Conservation (phyloP, 495 filamentous ascomycete genomes). For the Talaromyces proteolyticus region DNA sequence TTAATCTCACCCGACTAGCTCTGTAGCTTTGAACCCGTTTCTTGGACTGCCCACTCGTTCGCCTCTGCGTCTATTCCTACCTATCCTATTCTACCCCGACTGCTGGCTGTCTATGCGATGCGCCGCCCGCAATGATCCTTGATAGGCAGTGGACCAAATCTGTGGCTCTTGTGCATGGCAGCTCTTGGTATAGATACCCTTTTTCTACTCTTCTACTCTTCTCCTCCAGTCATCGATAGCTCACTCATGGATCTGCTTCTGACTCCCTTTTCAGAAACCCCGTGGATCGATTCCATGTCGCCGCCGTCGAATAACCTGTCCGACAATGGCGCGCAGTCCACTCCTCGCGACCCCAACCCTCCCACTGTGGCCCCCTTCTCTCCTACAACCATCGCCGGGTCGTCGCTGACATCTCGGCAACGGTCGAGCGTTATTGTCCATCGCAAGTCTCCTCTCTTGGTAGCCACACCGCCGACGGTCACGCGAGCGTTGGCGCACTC, state of each 20-base stretch:
- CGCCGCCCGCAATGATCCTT: slow-evolving; percentile 25
- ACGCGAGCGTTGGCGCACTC: slow-evolving; percentile 90
- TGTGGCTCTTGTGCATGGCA: slow-evolving; percentile 53
- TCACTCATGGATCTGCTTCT: background rate
- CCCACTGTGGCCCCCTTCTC: slow-evolving; percentile 84
- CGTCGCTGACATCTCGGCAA: slow-evolving; percentile 63
- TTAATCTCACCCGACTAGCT: no score
- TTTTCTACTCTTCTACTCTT: background rate
- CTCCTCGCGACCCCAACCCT: slow-evolving; percentile 46
- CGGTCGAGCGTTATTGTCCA: slow-evolving; percentile 91
- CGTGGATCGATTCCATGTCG: slow-evolving; percentile 60
- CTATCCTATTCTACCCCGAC: background rate
- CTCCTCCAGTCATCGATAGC: background rate
- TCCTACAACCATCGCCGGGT: slow-evolving; percentile 65
- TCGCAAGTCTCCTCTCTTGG: slow-evolving; percentile 88
- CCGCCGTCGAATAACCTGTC: slow-evolving; percentile 32
- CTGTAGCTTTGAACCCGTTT: no score
- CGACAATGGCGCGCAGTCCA: slow-evolving; percentile 30
- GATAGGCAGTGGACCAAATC: slow-evolving; percentile 22
- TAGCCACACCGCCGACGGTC: slow-evolving; percentile 89
- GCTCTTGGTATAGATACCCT: slow-evolving; percentile 45
- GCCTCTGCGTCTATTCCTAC: no score
- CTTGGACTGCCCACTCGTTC: no score
- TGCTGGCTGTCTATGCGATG: background rate
- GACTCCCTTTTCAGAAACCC: slow-evolving; percentile 40